Evolutionary conservation across 805 yeast genomes (phyloP).

Genomic region (Sugiyamaella lignohabitans): DNA sequence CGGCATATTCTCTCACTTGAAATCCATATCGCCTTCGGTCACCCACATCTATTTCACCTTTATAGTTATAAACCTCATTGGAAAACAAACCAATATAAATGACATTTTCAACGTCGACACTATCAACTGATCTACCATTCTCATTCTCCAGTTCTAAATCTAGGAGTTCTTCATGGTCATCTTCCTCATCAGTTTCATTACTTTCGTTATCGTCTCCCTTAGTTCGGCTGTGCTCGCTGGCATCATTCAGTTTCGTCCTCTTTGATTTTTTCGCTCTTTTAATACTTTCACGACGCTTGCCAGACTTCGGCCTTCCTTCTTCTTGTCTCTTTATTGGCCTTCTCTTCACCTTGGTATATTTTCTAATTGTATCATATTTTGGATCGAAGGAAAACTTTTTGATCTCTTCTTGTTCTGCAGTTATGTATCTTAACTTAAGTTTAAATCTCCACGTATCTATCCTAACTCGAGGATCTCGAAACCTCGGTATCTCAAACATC

Average conservation of each 20-base stretch:
- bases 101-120: not conserved
- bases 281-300: not conserved
- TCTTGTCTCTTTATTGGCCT: not conserved
- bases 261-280: not conserved
- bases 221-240: not conserved
- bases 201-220: not conserved
- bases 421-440: no score
- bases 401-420: not conserved
- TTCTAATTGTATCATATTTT: not conserved
- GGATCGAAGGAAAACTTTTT: not conserved
- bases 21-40: not conserved
- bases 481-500: no score
- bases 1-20: no score
- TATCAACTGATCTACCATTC: no score
- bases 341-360: not conserved
- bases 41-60: not conserved
- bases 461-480: no score
- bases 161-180: conserved; percentile 1
- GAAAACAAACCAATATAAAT: not conserved
- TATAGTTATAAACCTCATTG: no score
- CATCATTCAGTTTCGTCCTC: no score
- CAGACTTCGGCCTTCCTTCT: not conserved
- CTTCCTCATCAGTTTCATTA: not conserved
- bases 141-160: no score
- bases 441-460: no score